Evolutionary conservation across 257 asterid genomes (phyloP).

Genomic region (Lycium barbarum): DNA sequence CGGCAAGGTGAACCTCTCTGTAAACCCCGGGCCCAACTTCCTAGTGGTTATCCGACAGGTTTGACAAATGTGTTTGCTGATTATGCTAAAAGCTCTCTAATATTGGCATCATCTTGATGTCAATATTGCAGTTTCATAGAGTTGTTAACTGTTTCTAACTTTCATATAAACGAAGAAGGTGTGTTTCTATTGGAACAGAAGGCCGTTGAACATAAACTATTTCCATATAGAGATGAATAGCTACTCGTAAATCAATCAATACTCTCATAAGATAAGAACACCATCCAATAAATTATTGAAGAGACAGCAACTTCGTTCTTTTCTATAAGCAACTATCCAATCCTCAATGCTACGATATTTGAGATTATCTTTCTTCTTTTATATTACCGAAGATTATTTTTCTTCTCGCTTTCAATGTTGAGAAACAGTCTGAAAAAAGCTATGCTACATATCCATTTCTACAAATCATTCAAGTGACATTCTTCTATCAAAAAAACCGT

Average conservation of each 20-base stretch:
- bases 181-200: neutral
- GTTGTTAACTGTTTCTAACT: neutral
- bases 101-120: neutral
- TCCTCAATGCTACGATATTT: constrained; percentile 19
- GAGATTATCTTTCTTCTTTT: neutral
- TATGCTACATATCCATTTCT: constrained; percentile 9
- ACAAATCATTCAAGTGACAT: neutral
- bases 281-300: neutral
- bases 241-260: neutral
- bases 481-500: neutral
- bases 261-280: neutral
- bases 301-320: neutral
- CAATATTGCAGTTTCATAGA: neutral
- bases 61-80: neutral
- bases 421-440: neutral
- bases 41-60: neutral
- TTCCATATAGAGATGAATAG: neutral
- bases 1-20: constrained; percentile 3
- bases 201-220: neutral
- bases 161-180: neutral
- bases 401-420: neutral
- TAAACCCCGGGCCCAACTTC: neutral
- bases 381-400: neutral
- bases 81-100: neutral
- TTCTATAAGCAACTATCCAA: neutral